These are phyloP conservation scores for Lumnitzera racemosa DNA, from an alignment of 345 rosid genomes.

Conservation along the genomic window DNA sequence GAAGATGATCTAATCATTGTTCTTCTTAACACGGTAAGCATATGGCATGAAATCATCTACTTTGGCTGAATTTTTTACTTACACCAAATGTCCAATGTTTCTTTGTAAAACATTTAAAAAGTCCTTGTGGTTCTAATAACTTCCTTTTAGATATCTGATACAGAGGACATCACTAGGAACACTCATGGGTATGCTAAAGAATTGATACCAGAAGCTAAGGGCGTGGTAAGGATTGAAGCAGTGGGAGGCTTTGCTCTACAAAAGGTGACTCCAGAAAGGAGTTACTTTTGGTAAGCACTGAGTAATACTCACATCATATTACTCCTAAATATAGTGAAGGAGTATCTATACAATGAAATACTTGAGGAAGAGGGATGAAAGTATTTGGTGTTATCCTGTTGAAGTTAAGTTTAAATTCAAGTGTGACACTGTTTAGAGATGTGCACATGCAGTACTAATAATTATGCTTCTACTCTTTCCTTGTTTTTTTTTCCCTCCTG, in stretches of 20 bases:
- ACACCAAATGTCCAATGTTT: not conserved
- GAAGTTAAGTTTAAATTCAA: no score
- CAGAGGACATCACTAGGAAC: conserved; percentile 38
- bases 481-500: no score
- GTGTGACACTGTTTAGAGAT: no score
- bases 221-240: conserved; percentile 65
- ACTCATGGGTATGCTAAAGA: conserved; percentile 51
- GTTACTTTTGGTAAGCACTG: conserved; percentile 72
- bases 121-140: not conserved
- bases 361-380: no score
- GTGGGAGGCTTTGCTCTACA: conserved; percentile 89
- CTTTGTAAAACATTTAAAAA: not conserved
- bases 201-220: conserved; percentile 51
- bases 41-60: not conserved
- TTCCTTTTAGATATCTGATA: conserved; percentile 55
- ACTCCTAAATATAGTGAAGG: no score
- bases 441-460: no score
- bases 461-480: no score
- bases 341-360: no score
- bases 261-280: conserved; percentile 63
- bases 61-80: conserved; percentile 5
- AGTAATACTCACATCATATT: not conserved
- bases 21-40: conserved; percentile 60
- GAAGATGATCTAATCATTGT: conserved; percentile 63
- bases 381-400: no score